phyloP scores from a whole-genome alignment of 2,329 filamentous ascomycete species.

The Beauveria scarabaeidicola region DNA sequence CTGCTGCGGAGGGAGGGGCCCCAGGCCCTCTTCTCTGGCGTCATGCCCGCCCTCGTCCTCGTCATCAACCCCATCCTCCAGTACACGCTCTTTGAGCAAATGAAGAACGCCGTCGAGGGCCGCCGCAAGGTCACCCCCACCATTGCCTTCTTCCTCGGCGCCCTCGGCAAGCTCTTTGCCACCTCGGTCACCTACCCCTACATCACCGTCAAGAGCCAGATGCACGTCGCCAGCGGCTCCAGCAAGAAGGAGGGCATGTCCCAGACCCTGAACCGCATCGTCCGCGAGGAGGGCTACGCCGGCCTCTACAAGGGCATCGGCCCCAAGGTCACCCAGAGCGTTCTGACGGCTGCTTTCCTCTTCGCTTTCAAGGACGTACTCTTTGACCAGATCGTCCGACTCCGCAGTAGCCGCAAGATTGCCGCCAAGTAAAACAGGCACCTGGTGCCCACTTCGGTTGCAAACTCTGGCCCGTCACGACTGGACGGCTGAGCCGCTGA shows the following conservation, averaged over 20 bases:
- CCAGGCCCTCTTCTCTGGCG: slow-evolving; percentile 78
- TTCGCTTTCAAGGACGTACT: slow-evolving; percentile 98
- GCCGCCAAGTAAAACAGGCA: slow-evolving; percentile 21
- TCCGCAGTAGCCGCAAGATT: slow-evolving; percentile 42
- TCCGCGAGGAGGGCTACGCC: slow-evolving; percentile 81
- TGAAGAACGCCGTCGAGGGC: slow-evolving; percentile 84
- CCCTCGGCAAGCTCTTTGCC: slow-evolving; percentile 87
- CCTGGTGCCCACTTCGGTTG: too few species aligned
- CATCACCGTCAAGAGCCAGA: slow-evolving; percentile 96
- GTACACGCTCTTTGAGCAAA: slow-evolving; percentile 97
- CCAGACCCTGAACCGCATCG: slow-evolving; percentile 66
- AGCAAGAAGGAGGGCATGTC: slow-evolving; percentile 75
- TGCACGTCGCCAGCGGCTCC: slow-evolving; percentile 76
- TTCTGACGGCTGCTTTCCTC: slow-evolving; percentile 88
- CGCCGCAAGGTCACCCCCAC: slow-evolving; percentile 67
- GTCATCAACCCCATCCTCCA: slow-evolving; percentile 98
- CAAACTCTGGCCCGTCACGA: neutral
- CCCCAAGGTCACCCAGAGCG: slow-evolving; percentile 94
- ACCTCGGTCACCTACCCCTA: slow-evolving; percentile 95
- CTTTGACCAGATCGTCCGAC: slow-evolving; percentile 70
- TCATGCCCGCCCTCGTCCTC: slow-evolving; percentile 83
- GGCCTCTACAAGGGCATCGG: slow-evolving; percentile 93
- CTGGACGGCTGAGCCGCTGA: neutral
- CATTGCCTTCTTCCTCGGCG: slow-evolving; percentile 84
- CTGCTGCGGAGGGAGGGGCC: slow-evolving; percentile 80